Conservation (phyloP, 1,284 basidiomycete genomes). For the Microbotryomycetes sp. region DNA sequence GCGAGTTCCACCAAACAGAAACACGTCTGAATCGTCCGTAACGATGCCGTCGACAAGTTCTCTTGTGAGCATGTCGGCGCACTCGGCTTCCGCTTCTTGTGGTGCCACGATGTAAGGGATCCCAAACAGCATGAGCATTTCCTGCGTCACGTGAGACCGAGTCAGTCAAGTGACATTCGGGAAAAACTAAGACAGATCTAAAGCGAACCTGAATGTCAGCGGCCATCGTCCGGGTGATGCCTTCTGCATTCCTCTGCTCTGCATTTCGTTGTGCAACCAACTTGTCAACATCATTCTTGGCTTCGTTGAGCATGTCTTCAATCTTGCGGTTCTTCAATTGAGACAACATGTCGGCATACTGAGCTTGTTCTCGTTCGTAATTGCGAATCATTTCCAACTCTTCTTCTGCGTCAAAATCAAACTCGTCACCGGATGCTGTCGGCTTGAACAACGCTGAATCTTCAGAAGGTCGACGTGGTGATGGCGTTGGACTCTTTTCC, state of each 20-base stretch:
- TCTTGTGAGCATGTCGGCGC: conserved; percentile 79
- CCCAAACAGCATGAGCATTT: conserved; percentile 85
- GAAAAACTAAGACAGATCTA: conserved; percentile 5
- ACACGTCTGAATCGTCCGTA: conserved; percentile 98
- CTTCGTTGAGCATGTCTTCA: conserved; percentile 72
- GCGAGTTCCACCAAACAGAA: conserved; percentile 86
- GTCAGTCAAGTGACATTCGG: not conserved
- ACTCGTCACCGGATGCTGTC: conserved; percentile 5
- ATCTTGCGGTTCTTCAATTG: conserved; percentile 78
- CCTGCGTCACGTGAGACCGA: conserved; percentile 44
- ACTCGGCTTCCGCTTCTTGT: conserved; percentile 99
- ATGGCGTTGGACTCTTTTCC: conserved; percentile 21
- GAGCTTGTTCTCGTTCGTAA: conserved; percentile 14
- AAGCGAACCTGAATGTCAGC: conserved; percentile 79
- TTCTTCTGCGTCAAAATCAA: conserved; percentile 29
- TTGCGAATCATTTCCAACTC: conserved; percentile 27
- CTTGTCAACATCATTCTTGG: conserved; percentile 80
- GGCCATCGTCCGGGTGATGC: conserved; percentile 90
- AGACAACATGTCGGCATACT: conserved; percentile 84
- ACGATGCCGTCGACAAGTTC: conserved; percentile 94
- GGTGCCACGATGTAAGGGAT: conserved; percentile 98
- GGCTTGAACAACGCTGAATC: not conserved
- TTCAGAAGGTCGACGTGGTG: not conserved
- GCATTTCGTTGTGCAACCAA: conserved; percentile 78
- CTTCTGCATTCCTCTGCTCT: conserved; percentile 88